These are phyloP conservation scores for Prasinococcaceae sp. DNA, from an alignment of 139 green algal species.

Conservation along the genomic window DNA sequence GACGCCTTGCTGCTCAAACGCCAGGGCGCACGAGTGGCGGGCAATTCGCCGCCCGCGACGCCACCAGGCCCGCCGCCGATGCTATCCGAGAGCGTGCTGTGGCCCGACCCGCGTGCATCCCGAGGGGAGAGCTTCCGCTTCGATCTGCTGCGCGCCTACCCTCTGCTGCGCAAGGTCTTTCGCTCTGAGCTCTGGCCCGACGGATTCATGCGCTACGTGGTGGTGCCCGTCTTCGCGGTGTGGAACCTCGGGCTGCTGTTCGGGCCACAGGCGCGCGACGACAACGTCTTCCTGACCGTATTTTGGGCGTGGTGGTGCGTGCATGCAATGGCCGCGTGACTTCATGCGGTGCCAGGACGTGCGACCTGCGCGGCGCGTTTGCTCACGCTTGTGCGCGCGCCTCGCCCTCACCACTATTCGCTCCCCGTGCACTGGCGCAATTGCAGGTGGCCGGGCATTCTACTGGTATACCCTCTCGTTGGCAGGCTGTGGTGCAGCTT, in stretches of 20 bases:
- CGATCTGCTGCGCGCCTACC: conserved; percentile 33
- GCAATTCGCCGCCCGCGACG: too few species aligned
- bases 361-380: too few species aligned
- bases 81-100: conserved; percentile 28
- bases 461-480: conserved; percentile 59
- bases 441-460: conserved; percentile 60
- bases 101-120: conserved; percentile 17
- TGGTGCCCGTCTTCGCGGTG: conserved; percentile 33
- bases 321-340: too few species aligned
- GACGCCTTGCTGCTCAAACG: background rate
- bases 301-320: conserved; percentile 72
- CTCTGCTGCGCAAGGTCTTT: conserved; percentile 33
- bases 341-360: too few species aligned
- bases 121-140: conserved; percentile 29
- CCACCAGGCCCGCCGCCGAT: background rate
- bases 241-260: conserved; percentile 33
- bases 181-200: conserved; percentile 40
- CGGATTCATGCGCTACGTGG: conserved; percentile 48
- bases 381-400: too few species aligned
- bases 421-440: too few species aligned
- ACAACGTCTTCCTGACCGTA: conserved; percentile 54
- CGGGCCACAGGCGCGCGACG: conserved; percentile 44
- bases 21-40: too few species aligned
- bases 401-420: too few species aligned
- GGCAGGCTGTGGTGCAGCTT: conserved; percentile 62